These are phyloP conservation scores for Neospermospora avenae DNA, from an alignment of 2,329 filamentous ascomycete genomes.

Conservation along the genomic window DNA sequence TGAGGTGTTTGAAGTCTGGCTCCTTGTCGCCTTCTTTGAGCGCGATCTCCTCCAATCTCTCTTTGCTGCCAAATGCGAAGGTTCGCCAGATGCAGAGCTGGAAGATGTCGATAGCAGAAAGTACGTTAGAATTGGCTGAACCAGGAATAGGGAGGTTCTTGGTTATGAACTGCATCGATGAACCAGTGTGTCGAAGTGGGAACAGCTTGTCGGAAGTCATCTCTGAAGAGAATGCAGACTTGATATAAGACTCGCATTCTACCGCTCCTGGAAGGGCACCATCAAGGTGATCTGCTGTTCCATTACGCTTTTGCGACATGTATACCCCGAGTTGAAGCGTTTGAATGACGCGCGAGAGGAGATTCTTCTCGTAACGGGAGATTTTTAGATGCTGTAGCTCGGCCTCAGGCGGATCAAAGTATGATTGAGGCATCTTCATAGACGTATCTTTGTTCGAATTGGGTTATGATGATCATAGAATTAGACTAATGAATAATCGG, in stretches of 20 bases:
- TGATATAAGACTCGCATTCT: neutral
- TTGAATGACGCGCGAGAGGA: neutral
- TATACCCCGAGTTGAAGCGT: neutral
- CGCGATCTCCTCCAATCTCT: neutral
- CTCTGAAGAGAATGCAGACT: neutral
- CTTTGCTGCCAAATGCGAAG: conserved; percentile 10
- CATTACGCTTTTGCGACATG: neutral
- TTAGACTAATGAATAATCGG: too few relatives aligned
- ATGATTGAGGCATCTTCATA: neutral
- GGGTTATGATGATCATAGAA: neutral
- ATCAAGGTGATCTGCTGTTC: neutral
- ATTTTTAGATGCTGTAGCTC: neutral
- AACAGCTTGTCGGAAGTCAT: conserved; percentile 10
- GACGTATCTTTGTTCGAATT: neutral
- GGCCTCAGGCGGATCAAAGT: neutral
- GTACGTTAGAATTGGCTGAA: neutral
- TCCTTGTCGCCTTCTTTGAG: neutral
- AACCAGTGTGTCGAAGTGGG: conserved; percentile 11
- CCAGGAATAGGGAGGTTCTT: neutral
- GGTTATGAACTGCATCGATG: conserved; percentile 10
- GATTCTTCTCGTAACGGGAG: neutral
- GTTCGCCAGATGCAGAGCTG: conserved; percentile 12
- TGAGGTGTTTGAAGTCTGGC: neutral
- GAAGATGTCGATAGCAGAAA: conserved; percentile 1
- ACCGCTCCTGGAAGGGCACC: neutral